phyloP scores from a whole-genome alignment of 2,329 filamentous ascomycete genomes.

The Lasiodiplodia sp. region DNA sequence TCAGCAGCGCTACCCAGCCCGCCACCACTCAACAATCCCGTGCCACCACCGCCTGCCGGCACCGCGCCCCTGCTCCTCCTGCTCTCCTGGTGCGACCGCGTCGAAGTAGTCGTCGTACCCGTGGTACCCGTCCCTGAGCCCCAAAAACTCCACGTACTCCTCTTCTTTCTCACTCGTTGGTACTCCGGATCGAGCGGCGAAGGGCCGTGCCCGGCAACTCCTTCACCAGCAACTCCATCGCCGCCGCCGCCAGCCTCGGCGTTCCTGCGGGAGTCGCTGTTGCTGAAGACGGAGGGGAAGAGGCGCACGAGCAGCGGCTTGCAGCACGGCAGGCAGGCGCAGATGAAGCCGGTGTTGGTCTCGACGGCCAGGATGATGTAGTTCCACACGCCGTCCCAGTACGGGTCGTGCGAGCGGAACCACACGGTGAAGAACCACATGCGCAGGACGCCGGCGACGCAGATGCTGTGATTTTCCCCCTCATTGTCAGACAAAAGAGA shows the following conservation, averaged over 20 bases:
- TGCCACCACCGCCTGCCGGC: not conserved
- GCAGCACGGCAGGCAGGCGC: conserved; percentile 43
- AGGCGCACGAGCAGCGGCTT: conserved; percentile 41
- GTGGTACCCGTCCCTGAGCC: not conserved
- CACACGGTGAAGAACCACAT: conserved; percentile 41
- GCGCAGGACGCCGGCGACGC: conserved; percentile 41
- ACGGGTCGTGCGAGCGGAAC: conserved; percentile 38
- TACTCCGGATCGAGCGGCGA: conserved; percentile 5
- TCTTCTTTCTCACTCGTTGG: not conserved
- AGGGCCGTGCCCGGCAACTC: not conserved
- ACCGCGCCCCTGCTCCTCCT: not conserved
- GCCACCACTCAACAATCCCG: not conserved
- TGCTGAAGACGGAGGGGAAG: conserved; percentile 56
- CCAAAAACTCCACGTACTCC: not conserved
- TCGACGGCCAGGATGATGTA: conserved; percentile 42
- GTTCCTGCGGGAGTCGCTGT: not conserved
- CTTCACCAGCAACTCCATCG: no score
- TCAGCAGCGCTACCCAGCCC: not conserved
- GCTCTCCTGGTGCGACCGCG: not conserved
- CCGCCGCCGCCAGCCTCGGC: no score
- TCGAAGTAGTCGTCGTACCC: not conserved
- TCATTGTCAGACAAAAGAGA: not conserved
- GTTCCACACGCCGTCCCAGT: conserved; percentile 40
- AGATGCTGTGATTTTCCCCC: conserved; percentile 36
- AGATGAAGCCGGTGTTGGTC: conserved; percentile 40